phyloP scores from a whole-genome alignment of 2,329 filamentous ascomycete species.

The Pseudodiploospora longispora region DNA sequence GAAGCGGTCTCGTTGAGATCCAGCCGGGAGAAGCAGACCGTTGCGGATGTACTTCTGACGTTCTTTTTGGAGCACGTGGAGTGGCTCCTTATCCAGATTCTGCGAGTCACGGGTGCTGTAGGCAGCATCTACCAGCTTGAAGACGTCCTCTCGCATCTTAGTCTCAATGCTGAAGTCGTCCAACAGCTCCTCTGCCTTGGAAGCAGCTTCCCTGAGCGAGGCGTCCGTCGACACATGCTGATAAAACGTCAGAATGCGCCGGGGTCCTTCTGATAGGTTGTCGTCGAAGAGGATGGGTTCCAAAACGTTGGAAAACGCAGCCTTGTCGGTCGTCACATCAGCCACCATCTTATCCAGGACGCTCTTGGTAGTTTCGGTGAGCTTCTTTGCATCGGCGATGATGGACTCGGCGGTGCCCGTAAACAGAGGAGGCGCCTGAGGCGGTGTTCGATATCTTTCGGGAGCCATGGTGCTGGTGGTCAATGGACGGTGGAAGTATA shows the following conservation, averaged over 20 bases:
- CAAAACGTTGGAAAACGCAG: slow-evolving; percentile 47
- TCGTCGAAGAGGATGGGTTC: slow-evolving; percentile 67
- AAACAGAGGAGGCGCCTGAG: slow-evolving; percentile 71
- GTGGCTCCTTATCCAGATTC: slow-evolving; percentile 58
- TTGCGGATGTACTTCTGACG: slow-evolving; percentile 70
- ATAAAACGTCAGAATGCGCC: slow-evolving; percentile 69
- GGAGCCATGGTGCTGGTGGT: slow-evolving; percentile 56
- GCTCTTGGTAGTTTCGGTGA: slow-evolving; percentile 55
- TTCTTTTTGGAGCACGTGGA: slow-evolving; percentile 69
- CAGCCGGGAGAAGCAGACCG: slow-evolving; percentile 63
- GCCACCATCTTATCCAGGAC: slow-evolving; percentile 61
- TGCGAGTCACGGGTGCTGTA: slow-evolving; percentile 44
- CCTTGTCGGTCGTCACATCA: slow-evolving; percentile 44
- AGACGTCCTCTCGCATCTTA: slow-evolving; percentile 75
- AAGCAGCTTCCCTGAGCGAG: slow-evolving; percentile 64
- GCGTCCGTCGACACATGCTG: slow-evolving; percentile 66
- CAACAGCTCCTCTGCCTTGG: slow-evolving; percentile 66
- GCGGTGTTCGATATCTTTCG: slow-evolving; percentile 61
- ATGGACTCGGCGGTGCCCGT: slow-evolving; percentile 64
- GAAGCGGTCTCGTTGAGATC: slow-evolving; percentile 66
- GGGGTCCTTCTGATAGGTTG: slow-evolving; percentile 51
- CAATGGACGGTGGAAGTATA: slow-evolving; percentile 24
- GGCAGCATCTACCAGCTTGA: slow-evolving; percentile 54
- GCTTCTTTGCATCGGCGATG: slow-evolving; percentile 55
- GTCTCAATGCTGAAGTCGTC: slow-evolving; percentile 72